Evolutionary conservation across 257 asterid genomes (phyloP), one percentile per base, ranked within the genome.

Genomic region (Capsicum pubescens): DNA sequence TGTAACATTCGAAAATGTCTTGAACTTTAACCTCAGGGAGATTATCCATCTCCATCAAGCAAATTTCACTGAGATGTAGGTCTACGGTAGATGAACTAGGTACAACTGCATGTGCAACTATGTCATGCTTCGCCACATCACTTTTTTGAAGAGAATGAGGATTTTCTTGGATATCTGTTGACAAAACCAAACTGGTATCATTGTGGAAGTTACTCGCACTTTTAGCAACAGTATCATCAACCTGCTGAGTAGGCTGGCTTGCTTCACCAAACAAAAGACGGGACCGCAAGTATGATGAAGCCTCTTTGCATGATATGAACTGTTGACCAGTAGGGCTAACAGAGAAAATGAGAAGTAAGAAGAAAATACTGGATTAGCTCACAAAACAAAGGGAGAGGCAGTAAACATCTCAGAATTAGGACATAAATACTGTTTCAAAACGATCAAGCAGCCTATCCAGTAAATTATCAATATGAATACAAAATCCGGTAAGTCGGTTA

Each of bases 1-100:
- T 97, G 88, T 87, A 50, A 86, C 99, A 95, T 85, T 95, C 98
- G 85, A 93, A 93, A 70, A 93, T 86, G 89, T 93, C 98, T 72
- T 87, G 89, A 85, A 97, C 94, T 83, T 90, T 92, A 88, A 97
- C 99, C 85, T 97, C 99, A 7, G 98, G 93, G 81, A 97, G 98
- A 88, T 90, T 91, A 66, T 95, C 98, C 79, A 96, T 88, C 86
- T 87, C 97, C 88, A 81, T 67, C 81, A 92, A 81, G 91, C 87
- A 84, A 77, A 87, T 87, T 61, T 88, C 90, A 36, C 84, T 91
- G 82, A 80, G 90, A 55, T 26, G 88, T 81, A 86, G 83, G 81
- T 81, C 87, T 85, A 92, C 87, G 67, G 87, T 84, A 78, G 64
- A 85, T 86, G 81, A 81, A 56, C 70, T 68, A 61, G 85, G 86